Evolutionary conservation across 2,329 filamentous ascomycete species (phyloP), one percentile per base, ranked within the genome.

Genomic region (Cucurbitaria berberidis): DNA sequence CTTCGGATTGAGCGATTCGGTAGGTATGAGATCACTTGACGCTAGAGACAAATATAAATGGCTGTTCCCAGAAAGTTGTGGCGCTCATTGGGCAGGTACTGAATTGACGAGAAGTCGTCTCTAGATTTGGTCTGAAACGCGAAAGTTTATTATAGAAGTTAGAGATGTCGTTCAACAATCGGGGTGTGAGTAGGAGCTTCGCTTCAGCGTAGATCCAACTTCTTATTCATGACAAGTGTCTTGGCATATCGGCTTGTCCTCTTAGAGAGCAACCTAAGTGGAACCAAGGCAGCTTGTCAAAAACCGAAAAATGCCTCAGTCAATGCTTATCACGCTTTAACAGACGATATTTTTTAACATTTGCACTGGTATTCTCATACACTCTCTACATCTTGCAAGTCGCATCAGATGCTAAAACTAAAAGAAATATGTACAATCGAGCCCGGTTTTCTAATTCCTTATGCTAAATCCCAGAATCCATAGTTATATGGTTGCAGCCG

Each of bases 381-480:
- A 66, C 65, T 61, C 65, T 61, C 52, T 57, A 56, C 62, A 42
- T 53, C 47, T 58, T 54, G 44, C 39, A 51, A 49, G 34, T 55
- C 46, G 57, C 57, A 63, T 63, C 52, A 47, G 48, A 46, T 34
- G 13, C 30, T 11, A 19, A 54, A 62, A 53, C 53, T 56, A 48
- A 57, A 60, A 58, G 51, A 58, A 67, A 63, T 71, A 71, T 71
- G 53, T 70, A 71, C 68, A 71, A 63, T 50, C 60, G 48, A 53
- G 56, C 50, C 49, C 30, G 53, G 55, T 46, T 54, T 45, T 52
- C 53, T 52, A 45, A 51, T 63, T 53, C 43, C 41, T 49, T 57
- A 47, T 26, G 18, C 45, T 48, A 46, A 35, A 48, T 32, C 53
- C 51, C 51, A 46, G 57, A 45, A 56, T 51, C 55, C 52, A 53